Conservation (phyloP, 1,284 basidiomycete species). For the Leucoagaricus sp. region DNA sequence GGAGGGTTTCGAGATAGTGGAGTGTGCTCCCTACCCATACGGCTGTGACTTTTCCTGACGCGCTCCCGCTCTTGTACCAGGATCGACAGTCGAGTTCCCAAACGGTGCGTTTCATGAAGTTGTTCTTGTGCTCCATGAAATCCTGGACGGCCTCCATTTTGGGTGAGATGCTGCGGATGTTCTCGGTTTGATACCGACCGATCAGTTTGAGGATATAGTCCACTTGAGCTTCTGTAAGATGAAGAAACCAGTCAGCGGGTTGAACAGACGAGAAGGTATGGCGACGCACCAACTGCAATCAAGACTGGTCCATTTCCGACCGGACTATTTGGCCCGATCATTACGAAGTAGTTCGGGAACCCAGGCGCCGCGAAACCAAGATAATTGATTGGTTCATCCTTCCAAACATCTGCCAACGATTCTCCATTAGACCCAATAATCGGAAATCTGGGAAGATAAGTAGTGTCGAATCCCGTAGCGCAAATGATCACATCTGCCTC, state of each 20-base stretch:
- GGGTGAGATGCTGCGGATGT: constrained; percentile 32
- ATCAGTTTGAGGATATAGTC: constrained; percentile 35
- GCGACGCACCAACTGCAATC: constrained; percentile 24
- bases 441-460: constrained; percentile 31
- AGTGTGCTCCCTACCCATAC: constrained; percentile 35
- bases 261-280: background rate
- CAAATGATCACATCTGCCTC: constrained; percentile 34
- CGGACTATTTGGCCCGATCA: constrained; percentile 33
- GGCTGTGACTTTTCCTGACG: constrained; percentile 28
- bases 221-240: constrained; percentile 28
- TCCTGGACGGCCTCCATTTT: constrained; percentile 34
- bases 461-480: constrained; percentile 37
- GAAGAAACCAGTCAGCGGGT: background rate
- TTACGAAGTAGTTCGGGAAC: constrained; percentile 34
- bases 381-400: constrained; percentile 29
- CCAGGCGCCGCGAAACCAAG: constrained; percentile 29
- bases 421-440: constrained; percentile 26
- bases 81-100: constrained; percentile 31
- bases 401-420: constrained; percentile 30
- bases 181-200: constrained; percentile 35
- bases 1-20: constrained; percentile 33
- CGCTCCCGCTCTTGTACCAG: constrained; percentile 32
- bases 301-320: constrained; percentile 34
- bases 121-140: constrained; percentile 30
- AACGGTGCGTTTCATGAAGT: constrained; percentile 33